phyloP scores from a whole-genome alignment of 768 basidiomycete genomes.

The Lepiota brunneoincarnata region DNA sequence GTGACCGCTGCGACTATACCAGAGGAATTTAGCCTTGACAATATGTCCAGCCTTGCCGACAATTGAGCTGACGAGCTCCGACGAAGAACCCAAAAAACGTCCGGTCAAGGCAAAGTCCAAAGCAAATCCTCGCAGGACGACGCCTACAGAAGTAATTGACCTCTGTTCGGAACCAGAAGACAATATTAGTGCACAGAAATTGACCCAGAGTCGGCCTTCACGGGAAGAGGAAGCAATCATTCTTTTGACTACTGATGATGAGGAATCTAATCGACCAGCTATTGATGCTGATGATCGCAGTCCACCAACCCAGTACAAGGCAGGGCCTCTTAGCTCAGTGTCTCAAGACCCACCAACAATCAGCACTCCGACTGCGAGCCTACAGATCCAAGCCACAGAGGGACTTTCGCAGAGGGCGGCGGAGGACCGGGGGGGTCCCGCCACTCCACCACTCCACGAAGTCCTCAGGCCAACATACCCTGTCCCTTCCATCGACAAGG shows the following conservation, averaged over 20 bases:
- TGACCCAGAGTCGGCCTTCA: neutral
- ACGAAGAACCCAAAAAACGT: slow-evolving; percentile 10
- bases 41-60: slow-evolving; percentile 1
- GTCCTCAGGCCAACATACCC: neutral
- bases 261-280: slow-evolving; percentile 1
- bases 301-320: neutral
- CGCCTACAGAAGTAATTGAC: slow-evolving; percentile 17
- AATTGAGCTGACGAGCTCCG: slow-evolving; percentile 13
- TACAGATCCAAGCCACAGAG: too few species aligned
- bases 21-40: neutral
- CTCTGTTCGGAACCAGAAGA: slow-evolving; percentile 21
- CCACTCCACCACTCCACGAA: neutral
- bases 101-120: slow-evolving; percentile 9
- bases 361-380: neutral
- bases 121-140: neutral
- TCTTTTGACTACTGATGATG: slow-evolving; percentile 18
- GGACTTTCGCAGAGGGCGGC: too few species aligned
- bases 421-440: too few species aligned
- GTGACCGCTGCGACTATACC: neutral
- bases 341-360: too few species aligned
- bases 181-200: neutral
- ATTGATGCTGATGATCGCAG: neutral
- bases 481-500: neutral
- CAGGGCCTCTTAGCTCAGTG: too few species aligned
- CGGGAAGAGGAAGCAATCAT: slow-evolving; percentile 12